A percentile compares a stretch with the other conserved stretches of the same genome.
Evolutionary conservation across 306 rosid species (phyloP).

Genomic region (Cicer chorassanicum): DNA sequence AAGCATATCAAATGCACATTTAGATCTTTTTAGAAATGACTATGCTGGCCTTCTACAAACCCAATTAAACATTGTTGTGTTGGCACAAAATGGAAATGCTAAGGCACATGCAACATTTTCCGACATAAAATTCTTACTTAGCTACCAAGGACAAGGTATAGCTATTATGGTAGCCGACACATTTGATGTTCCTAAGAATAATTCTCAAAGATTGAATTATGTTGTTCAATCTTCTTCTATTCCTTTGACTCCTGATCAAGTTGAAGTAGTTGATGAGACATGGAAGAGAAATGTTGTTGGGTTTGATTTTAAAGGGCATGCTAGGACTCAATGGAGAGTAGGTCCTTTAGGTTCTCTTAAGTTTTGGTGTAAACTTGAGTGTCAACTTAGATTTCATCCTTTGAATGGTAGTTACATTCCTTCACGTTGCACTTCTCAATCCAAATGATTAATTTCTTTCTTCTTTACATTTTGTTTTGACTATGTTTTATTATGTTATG

Average conservation of each 20-base stretch:
- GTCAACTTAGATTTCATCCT: slow-evolving; percentile 67
- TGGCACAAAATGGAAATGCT: slow-evolving; percentile 74
- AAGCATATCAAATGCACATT: slow-evolving; percentile 57
- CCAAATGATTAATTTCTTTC: slow-evolving; percentile 46
- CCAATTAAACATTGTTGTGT: slow-evolving; percentile 51
- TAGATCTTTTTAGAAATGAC: slow-evolving; percentile 53
- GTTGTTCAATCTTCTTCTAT: slow-evolving; percentile 53
- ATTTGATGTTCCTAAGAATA: slow-evolving; percentile 62
- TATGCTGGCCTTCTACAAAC: slow-evolving; percentile 62
- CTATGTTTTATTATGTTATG: slow-evolving; percentile 1
- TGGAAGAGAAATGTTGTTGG: slow-evolving; percentile 56
- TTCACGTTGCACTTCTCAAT: slow-evolving; percentile 64
- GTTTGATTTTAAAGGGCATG: slow-evolving; percentile 63
- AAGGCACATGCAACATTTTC: slow-evolving; percentile 78
- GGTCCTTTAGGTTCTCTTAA: slow-evolving; percentile 68
- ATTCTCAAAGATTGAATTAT: slow-evolving; percentile 52
- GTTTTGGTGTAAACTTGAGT: slow-evolving; percentile 60
- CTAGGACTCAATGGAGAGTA: slow-evolving; percentile 67
- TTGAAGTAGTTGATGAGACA: slow-evolving; percentile 53
- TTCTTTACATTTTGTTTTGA: slow-evolving; percentile 29
- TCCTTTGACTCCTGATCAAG: slow-evolving; percentile 59
- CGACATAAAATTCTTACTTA: slow-evolving; percentile 52
- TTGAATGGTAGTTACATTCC: slow-evolving; percentile 60
- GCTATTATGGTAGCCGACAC: slow-evolving; percentile 56
- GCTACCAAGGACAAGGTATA: slow-evolving; percentile 56